Evolutionary conservation across 306 rosid genomes (phyloP).

Genomic region (Hippophae tibetana): DNA sequence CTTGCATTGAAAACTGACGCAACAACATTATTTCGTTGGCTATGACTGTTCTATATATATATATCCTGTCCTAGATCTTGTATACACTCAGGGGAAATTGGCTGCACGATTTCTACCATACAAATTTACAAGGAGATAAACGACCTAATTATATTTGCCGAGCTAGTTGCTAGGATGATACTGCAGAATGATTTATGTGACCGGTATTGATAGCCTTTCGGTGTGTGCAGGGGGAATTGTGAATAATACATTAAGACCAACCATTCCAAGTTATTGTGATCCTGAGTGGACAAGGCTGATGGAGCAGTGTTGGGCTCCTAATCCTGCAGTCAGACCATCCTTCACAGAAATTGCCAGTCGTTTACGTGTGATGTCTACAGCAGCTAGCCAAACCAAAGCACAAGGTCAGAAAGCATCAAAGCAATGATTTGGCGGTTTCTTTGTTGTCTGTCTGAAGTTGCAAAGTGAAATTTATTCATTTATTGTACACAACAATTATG

Average conservation of each 20-base stretch:
- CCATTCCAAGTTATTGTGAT: slow-evolving; percentile 75
- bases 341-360: slow-evolving; percentile 84
- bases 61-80: too few species aligned
- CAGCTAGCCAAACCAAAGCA: slow-evolving; percentile 60
- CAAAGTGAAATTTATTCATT: slow-evolving; percentile 22
- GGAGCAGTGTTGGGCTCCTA: slow-evolving; percentile 99
- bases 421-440: slow-evolving; percentile 20
- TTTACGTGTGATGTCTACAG: slow-evolving; percentile 61
- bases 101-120: neutral
- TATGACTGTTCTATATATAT: too few species aligned
- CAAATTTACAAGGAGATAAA: too few species aligned
- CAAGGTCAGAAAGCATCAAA: slow-evolving; percentile 68
- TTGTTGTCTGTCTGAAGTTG: too few species aligned
- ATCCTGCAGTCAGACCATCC: slow-evolving; percentile 80
- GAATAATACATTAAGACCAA: slow-evolving; percentile 83
- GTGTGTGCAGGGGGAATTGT: slow-evolving; percentile 76
- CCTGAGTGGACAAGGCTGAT: slow-evolving; percentile 70
- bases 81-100: too few species aligned
- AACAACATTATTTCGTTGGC: too few species aligned
- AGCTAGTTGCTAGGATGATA: too few species aligned
- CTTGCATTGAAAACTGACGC: too few species aligned
- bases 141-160: too few species aligned
- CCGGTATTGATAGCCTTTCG: neutral
- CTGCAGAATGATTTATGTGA: neutral
- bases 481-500: slow-evolving; percentile 4